Percentiles rank a stretch among this genome's conserved stretches.
phyloP scores from a whole-genome alignment of 306 rosid genomes.

The Ochetophila trinervis region DNA sequence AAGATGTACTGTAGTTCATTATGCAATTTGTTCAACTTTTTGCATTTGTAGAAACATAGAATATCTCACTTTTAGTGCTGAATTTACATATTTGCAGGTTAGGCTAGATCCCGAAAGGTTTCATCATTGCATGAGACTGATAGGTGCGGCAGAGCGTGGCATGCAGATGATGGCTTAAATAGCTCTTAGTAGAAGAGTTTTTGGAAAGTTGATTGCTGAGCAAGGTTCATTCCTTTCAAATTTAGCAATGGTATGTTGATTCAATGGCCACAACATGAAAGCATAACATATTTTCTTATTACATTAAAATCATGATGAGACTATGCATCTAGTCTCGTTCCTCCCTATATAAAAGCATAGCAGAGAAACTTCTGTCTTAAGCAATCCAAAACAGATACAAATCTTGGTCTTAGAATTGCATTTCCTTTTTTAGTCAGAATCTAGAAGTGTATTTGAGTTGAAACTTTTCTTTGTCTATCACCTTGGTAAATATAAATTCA shows the following conservation, averaged over 20 bases:
- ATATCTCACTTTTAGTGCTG: slow-evolving; percentile 12
- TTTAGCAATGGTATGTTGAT: slow-evolving; percentile 64
- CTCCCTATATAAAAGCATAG: background rate
- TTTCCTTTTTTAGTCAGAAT: too few relatives aligned
- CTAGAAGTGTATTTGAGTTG: too few relatives aligned
- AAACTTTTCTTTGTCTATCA: too few relatives aligned
- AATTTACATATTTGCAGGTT: slow-evolving; percentile 54
- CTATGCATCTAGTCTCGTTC: background rate
- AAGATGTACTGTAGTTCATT: background rate
- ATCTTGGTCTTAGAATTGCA: too few relatives aligned
- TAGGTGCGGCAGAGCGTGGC: slow-evolving; percentile 94
- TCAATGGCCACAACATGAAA: background rate
- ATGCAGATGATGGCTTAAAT: slow-evolving; percentile 78
- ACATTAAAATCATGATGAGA: too few relatives aligned
- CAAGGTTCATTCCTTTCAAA: slow-evolving; percentile 88
- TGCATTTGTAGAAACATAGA: background rate
- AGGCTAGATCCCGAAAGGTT: slow-evolving; percentile 96
- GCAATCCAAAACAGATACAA: background rate
- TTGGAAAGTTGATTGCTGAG: slow-evolving; percentile 87
- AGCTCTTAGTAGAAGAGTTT: slow-evolving; percentile 75
- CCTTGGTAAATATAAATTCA: background rate
- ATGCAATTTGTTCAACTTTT: background rate
- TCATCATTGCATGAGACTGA: slow-evolving; percentile 96
- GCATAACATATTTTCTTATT: background rate
- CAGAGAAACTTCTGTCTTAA: background rate